Evolutionary conservation across 768 basidiomycete species (phyloP).

Genomic region (Boletus sp.): DNA sequence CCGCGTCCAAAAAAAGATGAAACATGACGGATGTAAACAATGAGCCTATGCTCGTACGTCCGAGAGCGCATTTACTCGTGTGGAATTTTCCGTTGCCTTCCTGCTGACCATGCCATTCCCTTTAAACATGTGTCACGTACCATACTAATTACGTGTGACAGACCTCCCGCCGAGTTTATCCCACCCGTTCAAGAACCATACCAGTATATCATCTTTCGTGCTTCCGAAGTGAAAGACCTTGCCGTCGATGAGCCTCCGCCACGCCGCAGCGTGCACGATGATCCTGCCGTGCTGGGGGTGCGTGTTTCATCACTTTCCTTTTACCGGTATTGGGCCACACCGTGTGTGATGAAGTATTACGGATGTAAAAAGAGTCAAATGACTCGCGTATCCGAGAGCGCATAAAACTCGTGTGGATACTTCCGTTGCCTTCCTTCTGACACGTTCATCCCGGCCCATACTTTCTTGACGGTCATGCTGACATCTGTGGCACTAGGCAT

Average conservation of each 20-base stretch:
- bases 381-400: constrained; percentile 42
- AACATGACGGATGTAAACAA: constrained; percentile 41
- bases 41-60: constrained; percentile 33
- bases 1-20: constrained; percentile 29
- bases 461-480: neutral
- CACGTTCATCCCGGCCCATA: neutral
- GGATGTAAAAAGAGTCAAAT: constrained; percentile 41
- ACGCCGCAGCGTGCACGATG: constrained; percentile 69
- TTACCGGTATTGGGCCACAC: constrained; percentile 2
- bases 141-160: constrained; percentile 34
- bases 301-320: constrained; percentile 30
- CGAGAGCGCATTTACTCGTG: constrained; percentile 47
- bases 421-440: constrained; percentile 66
- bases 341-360: constrained; percentile 41
- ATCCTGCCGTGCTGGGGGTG: constrained; percentile 81
- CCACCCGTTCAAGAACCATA: constrained; percentile 82
- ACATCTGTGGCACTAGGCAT: constrained; percentile 38
- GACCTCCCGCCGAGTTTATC: constrained; percentile 74
- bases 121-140: neutral
- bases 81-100: constrained; percentile 68
- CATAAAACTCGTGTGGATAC: constrained; percentile 46
- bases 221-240: constrained; percentile 87
- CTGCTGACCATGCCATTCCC: constrained; percentile 41
- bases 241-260: constrained; percentile 68
- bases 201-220: constrained; percentile 88